Base-by-base conservation (phyloP, 495 filamentous ascomycete genomes). In the Evansstolkia leycettana region DNA sequence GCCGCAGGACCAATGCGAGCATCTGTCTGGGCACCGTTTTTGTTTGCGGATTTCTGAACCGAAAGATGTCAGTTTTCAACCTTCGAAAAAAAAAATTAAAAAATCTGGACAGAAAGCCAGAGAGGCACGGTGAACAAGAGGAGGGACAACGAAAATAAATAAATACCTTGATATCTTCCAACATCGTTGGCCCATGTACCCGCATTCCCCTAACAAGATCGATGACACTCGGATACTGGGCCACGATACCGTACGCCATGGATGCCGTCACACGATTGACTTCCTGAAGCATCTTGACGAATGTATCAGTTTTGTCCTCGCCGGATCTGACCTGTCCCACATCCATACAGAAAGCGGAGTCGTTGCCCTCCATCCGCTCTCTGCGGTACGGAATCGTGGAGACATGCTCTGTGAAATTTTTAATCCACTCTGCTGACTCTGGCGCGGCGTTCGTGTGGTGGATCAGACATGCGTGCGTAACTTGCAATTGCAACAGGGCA, bases 321-420 rank as follows among this genome's bases (percentile, higher is more conserved):
- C 83, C 85, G 0, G 77, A 69, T 33, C 78, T 80, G 23, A 90
- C 82, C 50, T 90, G 85, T 0, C 85, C 85, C 0, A 62, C 57
- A 26, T 86, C 84, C 76, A 89, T 86, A 57, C 84, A 89, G 60
- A 90, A 90, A 2, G 73, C 69, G 5, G 78, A 75, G 20, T 71
- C 64, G 23, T 67, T 59, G 1, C 45, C 48, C 13, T 53, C 47
- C 57, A 69, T 64, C 13, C 58, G 58, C 39, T 72, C 56, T 5
- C 48, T 57, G 9, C 68, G 72, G 47, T 89, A 89, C 0, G 82
- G 83, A 18, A 82, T 75, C 0, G 77, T 82, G 25, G 77, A 78
- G 42, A 93, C 76, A 41, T 90, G 78, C 46, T 86, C 76, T 1
- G 84, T 90, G 52, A 90, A 89, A 25, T 72, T 70, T 26, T 72